These are phyloP conservation scores for Phialemoniopsis sp. DNA, from an alignment of 2,329 filamentous ascomycete genomes.

Conservation along the genomic window DNA sequence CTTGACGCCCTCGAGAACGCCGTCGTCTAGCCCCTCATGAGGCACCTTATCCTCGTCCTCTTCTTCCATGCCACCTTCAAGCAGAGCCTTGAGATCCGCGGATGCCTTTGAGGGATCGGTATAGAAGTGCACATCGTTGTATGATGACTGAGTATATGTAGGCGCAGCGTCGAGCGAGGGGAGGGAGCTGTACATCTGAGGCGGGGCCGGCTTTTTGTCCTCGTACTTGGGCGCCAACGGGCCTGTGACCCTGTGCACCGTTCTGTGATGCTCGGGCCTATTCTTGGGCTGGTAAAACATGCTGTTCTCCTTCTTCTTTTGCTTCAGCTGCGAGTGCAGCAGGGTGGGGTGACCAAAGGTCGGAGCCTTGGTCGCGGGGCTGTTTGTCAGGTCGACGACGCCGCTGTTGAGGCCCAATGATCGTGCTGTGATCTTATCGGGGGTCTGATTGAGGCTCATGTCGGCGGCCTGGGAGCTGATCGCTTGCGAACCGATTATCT, in stretches of 20 bases:
- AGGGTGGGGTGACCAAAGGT: constrained; percentile 22
- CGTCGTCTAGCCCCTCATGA: constrained; percentile 37
- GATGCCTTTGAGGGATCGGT: constrained; percentile 69
- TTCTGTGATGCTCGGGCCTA: constrained; percentile 54
- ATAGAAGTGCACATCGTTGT: constrained; percentile 51
- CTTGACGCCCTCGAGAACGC: constrained; percentile 69
- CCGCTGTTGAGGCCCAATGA: constrained; percentile 27
- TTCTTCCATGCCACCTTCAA: constrained; percentile 77
- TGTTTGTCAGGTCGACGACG: constrained; percentile 21
- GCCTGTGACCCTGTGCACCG: constrained; percentile 39
- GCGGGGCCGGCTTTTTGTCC: constrained; percentile 40
- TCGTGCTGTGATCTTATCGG: constrained; percentile 36
- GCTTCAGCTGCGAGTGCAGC: constrained; percentile 41
- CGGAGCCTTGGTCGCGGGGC: constrained; percentile 18
- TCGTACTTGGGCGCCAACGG: constrained; percentile 42
- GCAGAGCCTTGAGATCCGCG: constrained; percentile 74
- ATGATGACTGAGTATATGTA: constrained; percentile 24
- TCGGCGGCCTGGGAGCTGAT: constrained; percentile 16
- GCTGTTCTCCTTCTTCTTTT: constrained; percentile 45
- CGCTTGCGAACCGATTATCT: constrained; percentile 26
- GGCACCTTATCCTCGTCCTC: constrained; percentile 30
- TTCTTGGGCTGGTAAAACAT: constrained; percentile 51
- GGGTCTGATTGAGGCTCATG: constrained; percentile 12
- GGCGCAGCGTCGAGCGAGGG: constrained; percentile 18
- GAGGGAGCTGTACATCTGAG: constrained; percentile 44